phyloP scores from a whole-genome alignment of 768 basidiomycete genomes.

The Mycena albidolilacea region DNA sequence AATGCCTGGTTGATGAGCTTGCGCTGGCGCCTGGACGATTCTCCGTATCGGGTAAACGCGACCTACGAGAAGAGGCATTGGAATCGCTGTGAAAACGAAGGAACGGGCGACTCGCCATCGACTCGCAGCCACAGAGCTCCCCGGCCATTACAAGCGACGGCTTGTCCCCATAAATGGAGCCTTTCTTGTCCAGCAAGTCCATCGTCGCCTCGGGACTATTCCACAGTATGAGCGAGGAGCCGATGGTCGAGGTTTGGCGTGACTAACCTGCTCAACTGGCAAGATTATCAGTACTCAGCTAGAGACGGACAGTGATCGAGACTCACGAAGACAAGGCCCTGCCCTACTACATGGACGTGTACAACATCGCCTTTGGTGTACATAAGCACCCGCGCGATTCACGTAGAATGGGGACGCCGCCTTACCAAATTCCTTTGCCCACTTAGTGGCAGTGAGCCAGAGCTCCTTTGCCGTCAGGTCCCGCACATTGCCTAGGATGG shows the following conservation, averaged over 20 bases:
- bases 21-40: constrained; percentile 75
- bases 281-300: not conserved
- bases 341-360: constrained; percentile 75
- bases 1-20: constrained; percentile 78
- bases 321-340: constrained; percentile 70
- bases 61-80: constrained; percentile 51
- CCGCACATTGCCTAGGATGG: constrained; percentile 74
- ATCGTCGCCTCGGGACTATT: constrained; percentile 70
- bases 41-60: constrained; percentile 78
- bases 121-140: constrained; percentile 81
- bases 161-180: constrained; percentile 83
- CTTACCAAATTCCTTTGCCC: constrained; percentile 78
- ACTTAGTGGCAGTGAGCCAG: constrained; percentile 73
- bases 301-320: not conserved
- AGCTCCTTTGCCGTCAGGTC: constrained; percentile 74
- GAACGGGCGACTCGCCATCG: constrained; percentile 63
- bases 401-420: constrained; percentile 22
- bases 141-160: constrained; percentile 78
- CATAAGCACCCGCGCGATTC: constrained; percentile 27
- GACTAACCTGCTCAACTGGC: constrained; percentile 16
- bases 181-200: constrained; percentile 80
- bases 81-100: constrained; percentile 22
- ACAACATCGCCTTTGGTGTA: constrained; percentile 69
- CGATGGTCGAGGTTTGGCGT: not conserved
- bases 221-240: not conserved